Evolutionary conservation across 768 basidiomycete species (phyloP).

Genomic region (Tylopilus sp.): DNA sequence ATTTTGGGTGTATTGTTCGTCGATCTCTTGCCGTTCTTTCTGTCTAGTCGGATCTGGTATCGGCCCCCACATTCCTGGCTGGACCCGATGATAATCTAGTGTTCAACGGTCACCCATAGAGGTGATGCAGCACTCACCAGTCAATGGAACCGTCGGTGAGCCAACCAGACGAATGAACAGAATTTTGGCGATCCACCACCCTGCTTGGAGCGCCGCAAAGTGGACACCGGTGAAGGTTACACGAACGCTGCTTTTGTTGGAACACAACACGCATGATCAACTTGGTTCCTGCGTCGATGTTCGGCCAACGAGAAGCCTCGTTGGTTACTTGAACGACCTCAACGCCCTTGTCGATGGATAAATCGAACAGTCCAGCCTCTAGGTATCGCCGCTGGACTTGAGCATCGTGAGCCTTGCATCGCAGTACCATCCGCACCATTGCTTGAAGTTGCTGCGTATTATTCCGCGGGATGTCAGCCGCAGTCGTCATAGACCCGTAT

Average conservation of each 20-base stretch:
- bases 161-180: slow-evolving; percentile 16
- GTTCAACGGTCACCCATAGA: background rate
- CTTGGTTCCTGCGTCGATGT: slow-evolving; percentile 24
- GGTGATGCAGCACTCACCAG: slow-evolving; percentile 11
- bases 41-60: slow-evolving; percentile 24
- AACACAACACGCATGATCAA: slow-evolving; percentile 24
- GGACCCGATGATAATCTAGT: background rate
- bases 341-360: slow-evolving; percentile 20
- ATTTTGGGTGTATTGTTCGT: background rate
- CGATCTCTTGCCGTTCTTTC: slow-evolving; percentile 10
- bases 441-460: slow-evolving; percentile 20
- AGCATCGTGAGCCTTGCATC: slow-evolving; percentile 15
- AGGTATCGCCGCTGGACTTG: slow-evolving; percentile 24
- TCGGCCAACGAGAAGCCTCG: slow-evolving; percentile 22
- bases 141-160: slow-evolving; percentile 23
- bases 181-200: slow-evolving; percentile 14
- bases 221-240: slow-evolving; percentile 12
- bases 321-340: slow-evolving; percentile 20
- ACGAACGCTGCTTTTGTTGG: slow-evolving; percentile 14
- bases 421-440: slow-evolving; percentile 17
- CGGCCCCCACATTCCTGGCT: slow-evolving; percentile 21
- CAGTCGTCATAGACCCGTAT: background rate
- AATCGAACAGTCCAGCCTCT: slow-evolving; percentile 23
- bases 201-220: slow-evolving; percentile 21
- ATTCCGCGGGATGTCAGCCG: background rate